Percentiles rank a stretch among this genome's conserved stretches.
phyloP scores from a whole-genome alignment of 768 basidiomycete genomes.

The Podaxis sp. region DNA sequence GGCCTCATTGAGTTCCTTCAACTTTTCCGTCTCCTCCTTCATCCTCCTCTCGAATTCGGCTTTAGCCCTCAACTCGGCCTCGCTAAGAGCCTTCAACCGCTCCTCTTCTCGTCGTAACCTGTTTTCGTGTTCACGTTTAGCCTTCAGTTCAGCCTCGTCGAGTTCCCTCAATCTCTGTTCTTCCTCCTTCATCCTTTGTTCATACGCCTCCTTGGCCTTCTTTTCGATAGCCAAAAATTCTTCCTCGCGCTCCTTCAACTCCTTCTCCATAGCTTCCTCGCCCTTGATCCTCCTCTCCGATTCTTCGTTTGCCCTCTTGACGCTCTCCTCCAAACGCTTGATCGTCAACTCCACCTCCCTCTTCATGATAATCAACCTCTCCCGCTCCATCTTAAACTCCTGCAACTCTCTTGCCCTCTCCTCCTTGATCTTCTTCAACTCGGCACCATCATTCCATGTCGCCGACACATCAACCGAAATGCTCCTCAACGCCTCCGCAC shows the following conservation, averaged over 20 bases:
- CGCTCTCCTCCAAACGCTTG: constrained; percentile 4
- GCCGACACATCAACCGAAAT: constrained; percentile 12
- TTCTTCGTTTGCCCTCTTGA: background rate
- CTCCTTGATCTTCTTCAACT: constrained; percentile 4
- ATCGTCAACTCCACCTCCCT: constrained; percentile 8
- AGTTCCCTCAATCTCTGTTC: background rate
- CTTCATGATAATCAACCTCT: constrained; percentile 7
- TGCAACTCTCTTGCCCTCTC: background rate
- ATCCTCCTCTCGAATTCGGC: background rate
- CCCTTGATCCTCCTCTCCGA: constrained; percentile 3
- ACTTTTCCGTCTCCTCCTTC: constrained; percentile 1
- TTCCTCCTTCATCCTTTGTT: constrained; percentile 8
- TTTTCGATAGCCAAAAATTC: constrained; percentile 4
- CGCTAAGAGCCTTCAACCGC: constrained; percentile 5
- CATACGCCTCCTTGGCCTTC: constrained; percentile 4
- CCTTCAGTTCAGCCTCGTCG: background rate
- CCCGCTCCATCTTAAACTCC: constrained; percentile 8
- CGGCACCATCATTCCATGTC: constrained; percentile 8
- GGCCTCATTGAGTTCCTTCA: constrained; percentile 1
- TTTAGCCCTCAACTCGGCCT: background rate
- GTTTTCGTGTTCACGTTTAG: background rate
- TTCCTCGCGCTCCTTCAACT: background rate
- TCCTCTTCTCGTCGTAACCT: background rate
- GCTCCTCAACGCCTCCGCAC: constrained; percentile 8
- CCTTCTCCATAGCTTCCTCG: constrained; percentile 1